Evolutionary conservation across 352 stramenopile genomes (phyloP), one percentile per base, ranked within the genome.

Genomic region (Pythium folliculosum): DNA sequence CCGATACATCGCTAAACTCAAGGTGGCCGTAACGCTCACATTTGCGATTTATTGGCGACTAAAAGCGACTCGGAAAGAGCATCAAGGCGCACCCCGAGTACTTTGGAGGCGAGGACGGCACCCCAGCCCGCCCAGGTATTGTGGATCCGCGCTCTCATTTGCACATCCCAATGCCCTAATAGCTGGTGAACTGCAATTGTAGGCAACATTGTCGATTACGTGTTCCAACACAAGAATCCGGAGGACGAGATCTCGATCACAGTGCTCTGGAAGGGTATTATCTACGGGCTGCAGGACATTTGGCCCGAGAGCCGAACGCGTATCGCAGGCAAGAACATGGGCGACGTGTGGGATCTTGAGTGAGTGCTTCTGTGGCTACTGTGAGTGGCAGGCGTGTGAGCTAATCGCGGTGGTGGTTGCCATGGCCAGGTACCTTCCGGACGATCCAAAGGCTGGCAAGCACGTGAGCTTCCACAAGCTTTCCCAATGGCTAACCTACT

Each of bases 381-480:
- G 14, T 44, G 38, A 17, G 38, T 17, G 14, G 9, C 9, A 44
- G 4, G 38, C 12, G 32, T 44, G 38, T 44, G 38, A 13, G 38
- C 32, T 14, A 43, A 1, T 47, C 52, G 32, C 44, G 19, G 3
- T 54, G 9, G 50, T 67, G n/a, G 17, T 60, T 27, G 27, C 25
- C 25, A n/a, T 55, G 37, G 55, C 1, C 27, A 90, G 80, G 1
- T 90, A 86, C 53, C 72, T 91, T 23, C 67, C 73, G 5, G 71
- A 78, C 52, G 57, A 88, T 43, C 67, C 78, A 16, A 80, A 82
- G 27, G 72, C 72, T 1, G 78, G 75, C 19, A 88, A 86, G 40
- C 84, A 89, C 44, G 86, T 96, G 35, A 90, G 84, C 64, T 96
- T 96, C 67, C 88, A 96, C 76, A 96, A 96, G 75, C 78, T 96